Evolutionary conservation across 768 basidiomycete genomes (phyloP), one percentile per base, ranked within the genome.

Genomic region (Dacryopinax primogenitus): DNA sequence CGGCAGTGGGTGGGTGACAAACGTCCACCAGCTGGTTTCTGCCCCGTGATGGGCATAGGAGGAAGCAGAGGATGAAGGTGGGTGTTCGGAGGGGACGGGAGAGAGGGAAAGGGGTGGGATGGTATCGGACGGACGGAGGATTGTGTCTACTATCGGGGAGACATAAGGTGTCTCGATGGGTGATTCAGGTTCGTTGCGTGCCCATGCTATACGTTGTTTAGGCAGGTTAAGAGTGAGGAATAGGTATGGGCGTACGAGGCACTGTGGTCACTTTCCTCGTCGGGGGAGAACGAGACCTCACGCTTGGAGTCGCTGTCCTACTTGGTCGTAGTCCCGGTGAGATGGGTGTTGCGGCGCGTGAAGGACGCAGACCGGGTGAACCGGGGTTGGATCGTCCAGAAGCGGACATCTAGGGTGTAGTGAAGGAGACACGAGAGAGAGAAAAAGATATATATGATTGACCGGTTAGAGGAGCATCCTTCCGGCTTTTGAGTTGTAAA

Each of bases 121-220:
- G 70, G 45, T 73, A 41, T 51, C 26, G 30, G 36, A 15, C 16
- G 21, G 63, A 33, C 33, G 75, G 65, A 72, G 69, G 23, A 9
- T 37, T 9, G 36, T 37, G 61, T 74, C 73, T 18, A 72, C 65
- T 33, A 72, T 66, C 18, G 72, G 70, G 66, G 69, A 70, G 35
- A 68, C 71, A 3, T 70, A 68, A 33, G 78, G 78, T 61, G 83
- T 80, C 44, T 71, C 71, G 33, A 76, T 81, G 0, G 88, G 87
- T 0, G 88, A 89, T 2, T 87, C 87, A 2, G 88, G 88, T 71
- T 92, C 90, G 72, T 91, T 86, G 69, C 82, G 79, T 2, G 89
- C 90, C 89, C 89, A 92, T 62, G 90, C 89, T 92, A 68, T 16
- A 28, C 36, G n/a, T 3, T 28, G 21, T 15, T 64, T 11, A 44